Evolutionary conservation across 2,329 filamentous ascomycete species (phyloP).

Genomic region (Apiospora saccharicola): DNA sequence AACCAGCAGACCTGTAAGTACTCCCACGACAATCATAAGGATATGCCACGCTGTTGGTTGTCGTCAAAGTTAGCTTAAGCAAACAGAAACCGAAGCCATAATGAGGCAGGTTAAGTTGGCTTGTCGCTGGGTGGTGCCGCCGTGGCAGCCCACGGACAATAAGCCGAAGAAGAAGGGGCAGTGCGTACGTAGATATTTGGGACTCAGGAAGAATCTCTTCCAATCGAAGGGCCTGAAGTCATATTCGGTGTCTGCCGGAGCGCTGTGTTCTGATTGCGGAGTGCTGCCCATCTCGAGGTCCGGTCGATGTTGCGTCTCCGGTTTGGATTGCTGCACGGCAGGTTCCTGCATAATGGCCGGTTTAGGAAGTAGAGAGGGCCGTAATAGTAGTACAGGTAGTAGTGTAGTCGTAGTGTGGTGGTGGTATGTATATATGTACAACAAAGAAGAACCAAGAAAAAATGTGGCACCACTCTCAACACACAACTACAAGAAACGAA

Average conservation of each 20-base stretch:
- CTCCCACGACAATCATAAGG: constrained; percentile 38
- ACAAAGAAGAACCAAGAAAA: neutral
- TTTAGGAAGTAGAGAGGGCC: neutral
- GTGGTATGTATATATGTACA: neutral
- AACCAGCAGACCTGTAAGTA: constrained; percentile 44
- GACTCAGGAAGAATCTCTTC: constrained; percentile 21
- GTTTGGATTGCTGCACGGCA: constrained; percentile 8
- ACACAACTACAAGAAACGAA: neutral
- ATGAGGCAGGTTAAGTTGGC: neutral
- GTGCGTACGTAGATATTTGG: constrained; percentile 23
- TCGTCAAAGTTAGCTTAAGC: neutral
- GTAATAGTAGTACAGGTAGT: constrained; percentile 1
- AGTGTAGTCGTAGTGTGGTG: neutral
- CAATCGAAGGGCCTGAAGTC: constrained; percentile 22
- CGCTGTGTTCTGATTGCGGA: neutral
- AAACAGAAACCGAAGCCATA: neutral
- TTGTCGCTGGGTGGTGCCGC: neutral
- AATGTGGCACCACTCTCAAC: neutral
- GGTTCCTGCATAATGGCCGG: constrained; percentile 7
- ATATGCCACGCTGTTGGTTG: constrained; percentile 36
- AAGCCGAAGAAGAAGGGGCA: neutral
- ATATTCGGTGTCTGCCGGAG: constrained; percentile 9
- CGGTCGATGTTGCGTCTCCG: constrained; percentile 17
- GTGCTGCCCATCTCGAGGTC: constrained; percentile 11
- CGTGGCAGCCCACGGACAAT: neutral